These are phyloP conservation scores for Phytopythium ostracodes DNA, from an alignment of 352 stramenopile species.

Conservation along the genomic window DNA sequence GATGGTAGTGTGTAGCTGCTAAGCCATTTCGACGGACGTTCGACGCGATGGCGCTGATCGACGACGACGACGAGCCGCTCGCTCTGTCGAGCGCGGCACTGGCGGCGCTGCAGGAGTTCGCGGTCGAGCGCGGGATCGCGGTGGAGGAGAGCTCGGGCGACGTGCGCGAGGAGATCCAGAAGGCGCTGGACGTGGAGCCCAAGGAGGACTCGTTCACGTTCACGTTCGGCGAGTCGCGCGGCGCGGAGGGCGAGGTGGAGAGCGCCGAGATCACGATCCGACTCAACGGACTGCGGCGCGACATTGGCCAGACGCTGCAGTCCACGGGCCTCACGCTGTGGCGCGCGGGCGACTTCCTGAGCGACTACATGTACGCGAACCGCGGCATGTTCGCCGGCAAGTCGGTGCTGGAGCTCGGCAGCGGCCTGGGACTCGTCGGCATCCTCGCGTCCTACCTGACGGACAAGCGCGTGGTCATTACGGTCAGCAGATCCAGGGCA, in stretches of 20 bases:
- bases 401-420: slow-evolving; percentile 47
- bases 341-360: slow-evolving; percentile 56
- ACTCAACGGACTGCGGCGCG: slow-evolving; percentile 46
- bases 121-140: slow-evolving; percentile 39
- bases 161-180: slow-evolving; percentile 48
- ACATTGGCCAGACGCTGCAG: slow-evolving; percentile 62
- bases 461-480: slow-evolving; percentile 49
- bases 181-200: slow-evolving; percentile 55
- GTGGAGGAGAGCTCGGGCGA: slow-evolving; percentile 35
- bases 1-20: not conserved
- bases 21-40: not conserved
- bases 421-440: slow-evolving; percentile 49
- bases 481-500: slow-evolving; percentile 10
- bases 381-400: slow-evolving; percentile 28
- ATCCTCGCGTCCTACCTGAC: slow-evolving; percentile 57
- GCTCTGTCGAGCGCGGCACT: slow-evolving; percentile 39
- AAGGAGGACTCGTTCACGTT: slow-evolving; percentile 59
- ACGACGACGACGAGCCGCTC: slow-evolving; percentile 40
- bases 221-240: slow-evolving; percentile 29
- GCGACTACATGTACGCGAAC: slow-evolving; percentile 50
- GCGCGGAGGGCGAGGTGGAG: too few relatives aligned
- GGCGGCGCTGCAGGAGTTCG: slow-evolving; percentile 50
- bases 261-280: slow-evolving; percentile 38
- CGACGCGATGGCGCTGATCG: slow-evolving; percentile 3
- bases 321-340: slow-evolving; percentile 60